Evolutionary conservation across 495 filamentous ascomycete genomes (phyloP).

Genomic region (Aspergillus sclerotiicarbonarius): DNA sequence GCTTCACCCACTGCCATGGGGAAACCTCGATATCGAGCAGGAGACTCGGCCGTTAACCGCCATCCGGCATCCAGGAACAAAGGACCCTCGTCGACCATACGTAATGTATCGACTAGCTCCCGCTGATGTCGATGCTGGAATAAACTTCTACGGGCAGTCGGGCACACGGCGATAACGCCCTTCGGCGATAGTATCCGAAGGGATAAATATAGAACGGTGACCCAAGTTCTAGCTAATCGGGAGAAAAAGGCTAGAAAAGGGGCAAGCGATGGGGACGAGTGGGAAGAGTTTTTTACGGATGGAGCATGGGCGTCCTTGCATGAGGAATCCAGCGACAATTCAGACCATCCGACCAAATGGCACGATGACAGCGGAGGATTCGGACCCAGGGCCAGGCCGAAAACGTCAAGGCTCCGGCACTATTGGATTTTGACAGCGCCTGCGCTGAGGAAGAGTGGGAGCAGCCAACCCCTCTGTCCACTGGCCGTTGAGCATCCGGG

Average conservation of each 20-base stretch:
- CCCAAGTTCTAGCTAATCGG: neutral
- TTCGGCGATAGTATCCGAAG: neutral
- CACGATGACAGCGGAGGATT: constrained; percentile 18
- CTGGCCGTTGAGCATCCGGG: neutral
- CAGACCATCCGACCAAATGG: constrained; percentile 1
- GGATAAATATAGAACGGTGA: neutral
- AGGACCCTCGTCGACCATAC: neutral
- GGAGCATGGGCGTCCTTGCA: neutral
- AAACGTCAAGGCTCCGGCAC: constrained; percentile 23
- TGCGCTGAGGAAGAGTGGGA: constrained; percentile 10
- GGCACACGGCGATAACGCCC: neutral
- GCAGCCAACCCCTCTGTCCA: constrained; percentile 2
- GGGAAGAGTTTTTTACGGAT: neutral
- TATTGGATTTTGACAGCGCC: constrained; percentile 28
- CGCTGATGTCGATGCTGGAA: neutral
- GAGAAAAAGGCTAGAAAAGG: neutral
- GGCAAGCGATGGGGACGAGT: neutral
- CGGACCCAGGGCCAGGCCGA: constrained; percentile 11
- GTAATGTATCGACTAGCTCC: neutral
- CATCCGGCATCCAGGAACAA: neutral
- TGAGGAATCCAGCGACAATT: neutral
- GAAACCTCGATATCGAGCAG: neutral
- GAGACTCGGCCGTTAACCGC: neutral
- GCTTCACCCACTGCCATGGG: neutral
- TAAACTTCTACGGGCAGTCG: neutral